These are phyloP conservation scores for Canavalia gladiata DNA, from an alignment of 306 rosid species.

Conservation along the genomic window DNA sequence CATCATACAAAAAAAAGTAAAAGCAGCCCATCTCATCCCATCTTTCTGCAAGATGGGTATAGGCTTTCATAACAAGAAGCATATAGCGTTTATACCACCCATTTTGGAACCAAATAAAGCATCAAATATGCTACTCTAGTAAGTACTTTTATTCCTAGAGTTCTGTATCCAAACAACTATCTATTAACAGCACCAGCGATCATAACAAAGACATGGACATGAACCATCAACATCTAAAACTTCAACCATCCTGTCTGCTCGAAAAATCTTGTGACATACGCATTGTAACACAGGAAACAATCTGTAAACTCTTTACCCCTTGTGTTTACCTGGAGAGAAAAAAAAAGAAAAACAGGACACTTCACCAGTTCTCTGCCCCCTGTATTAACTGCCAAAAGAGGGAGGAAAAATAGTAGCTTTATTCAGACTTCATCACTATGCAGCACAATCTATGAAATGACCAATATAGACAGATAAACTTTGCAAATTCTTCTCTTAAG, in stretches of 20 bases:
- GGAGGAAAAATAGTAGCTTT: conserved; percentile 3
- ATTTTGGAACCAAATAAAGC: conserved; percentile 20
- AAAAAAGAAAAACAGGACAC: neutral
- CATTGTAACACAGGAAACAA: conserved; percentile 6
- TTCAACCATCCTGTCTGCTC: conserved; percentile 8
- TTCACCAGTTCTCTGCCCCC: conserved; percentile 21
- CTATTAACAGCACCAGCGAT: conserved; percentile 27
- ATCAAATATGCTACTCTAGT: conserved; percentile 19
- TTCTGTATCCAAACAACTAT: conserved; percentile 33
- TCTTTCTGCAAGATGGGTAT: conserved; percentile 1
- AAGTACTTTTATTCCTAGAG: conserved; percentile 28
- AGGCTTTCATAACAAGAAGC: conserved; percentile 26
- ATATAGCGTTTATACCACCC: conserved; percentile 18
- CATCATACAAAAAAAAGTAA: neutral
- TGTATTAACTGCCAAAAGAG: conserved; percentile 22
- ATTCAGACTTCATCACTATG: conserved; percentile 12
- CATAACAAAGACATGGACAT: conserved; percentile 18
- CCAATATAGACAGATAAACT: conserved; percentile 16
- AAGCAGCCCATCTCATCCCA: neutral
- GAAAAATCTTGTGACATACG: conserved; percentile 17
- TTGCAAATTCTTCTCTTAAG: conserved; percentile 11
- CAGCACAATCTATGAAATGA: conserved; percentile 33
- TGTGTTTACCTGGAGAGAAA: neutral
- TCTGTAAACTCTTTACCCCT: conserved; percentile 14
- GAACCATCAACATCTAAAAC: conserved; percentile 29